Evolutionary conservation across 371 early-diverging fungal species (phyloP).

Genomic region (Parasitella parasitica): DNA sequence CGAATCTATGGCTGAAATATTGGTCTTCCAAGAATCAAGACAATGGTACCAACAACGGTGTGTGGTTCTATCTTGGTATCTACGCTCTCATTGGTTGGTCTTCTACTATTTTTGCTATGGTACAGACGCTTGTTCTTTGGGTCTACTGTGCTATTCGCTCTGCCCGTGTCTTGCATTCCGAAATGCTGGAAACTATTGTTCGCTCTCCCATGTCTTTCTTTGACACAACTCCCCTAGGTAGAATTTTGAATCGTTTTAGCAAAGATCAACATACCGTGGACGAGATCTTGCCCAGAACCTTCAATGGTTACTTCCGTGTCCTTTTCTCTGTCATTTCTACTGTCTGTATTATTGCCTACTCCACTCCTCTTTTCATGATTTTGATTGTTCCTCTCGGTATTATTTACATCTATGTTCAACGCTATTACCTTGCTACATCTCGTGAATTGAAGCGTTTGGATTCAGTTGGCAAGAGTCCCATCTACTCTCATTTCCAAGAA

Average conservation of each 20-base stretch:
- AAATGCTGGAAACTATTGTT: slow-evolving; percentile 55
- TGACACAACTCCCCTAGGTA: slow-evolving; percentile 87
- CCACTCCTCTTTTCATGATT: slow-evolving; percentile 63
- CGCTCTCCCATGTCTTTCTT: slow-evolving; percentile 86
- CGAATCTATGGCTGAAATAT: slow-evolving; percentile 73
- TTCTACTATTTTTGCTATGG: slow-evolving; percentile 63
- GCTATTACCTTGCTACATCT: slow-evolving; percentile 70
- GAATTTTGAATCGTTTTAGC: slow-evolving; percentile 85
- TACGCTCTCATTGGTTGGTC: slow-evolving; percentile 82
- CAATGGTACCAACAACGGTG: slow-evolving; percentile 26
- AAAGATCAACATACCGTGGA: slow-evolving; percentile 87
- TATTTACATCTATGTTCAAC: slow-evolving; percentile 66
- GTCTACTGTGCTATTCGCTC: slow-evolving; percentile 81
- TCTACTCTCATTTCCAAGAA: slow-evolving; percentile 85
- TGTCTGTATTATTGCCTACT: slow-evolving; percentile 56
- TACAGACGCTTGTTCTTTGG: slow-evolving; percentile 79
- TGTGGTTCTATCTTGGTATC: slow-evolving; percentile 67
- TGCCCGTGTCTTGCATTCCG: slow-evolving; percentile 58
- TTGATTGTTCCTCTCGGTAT: slow-evolving; percentile 55
- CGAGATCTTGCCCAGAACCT: slow-evolving; percentile 69
- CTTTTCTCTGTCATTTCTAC: slow-evolving; percentile 57
- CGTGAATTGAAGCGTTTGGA: slow-evolving; percentile 84
- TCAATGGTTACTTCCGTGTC: slow-evolving; percentile 58
- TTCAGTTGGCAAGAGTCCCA: slow-evolving; percentile 77
- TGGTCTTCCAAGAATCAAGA: slow-evolving; percentile 64